These are phyloP conservation scores for Lentinula guzmanii DNA, from an alignment of 768 basidiomycete genomes.

Conservation along the genomic window DNA sequence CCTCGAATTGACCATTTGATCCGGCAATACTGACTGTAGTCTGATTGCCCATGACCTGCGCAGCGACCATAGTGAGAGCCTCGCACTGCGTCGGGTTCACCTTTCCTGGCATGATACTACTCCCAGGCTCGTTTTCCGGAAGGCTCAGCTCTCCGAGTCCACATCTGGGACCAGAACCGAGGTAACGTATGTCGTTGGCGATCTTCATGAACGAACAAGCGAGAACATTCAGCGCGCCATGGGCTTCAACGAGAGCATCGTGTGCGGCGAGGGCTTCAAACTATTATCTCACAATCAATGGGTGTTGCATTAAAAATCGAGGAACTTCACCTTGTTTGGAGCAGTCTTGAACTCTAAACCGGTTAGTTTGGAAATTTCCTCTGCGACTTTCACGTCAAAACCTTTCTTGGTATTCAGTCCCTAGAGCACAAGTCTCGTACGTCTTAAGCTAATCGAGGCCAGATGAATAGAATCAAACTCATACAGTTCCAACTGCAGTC, in stretches of 20 bases:
- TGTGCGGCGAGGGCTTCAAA: constrained; percentile 98
- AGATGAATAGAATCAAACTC: neutral
- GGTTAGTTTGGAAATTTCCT: constrained; percentile 86
- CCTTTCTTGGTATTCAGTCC: constrained; percentile 96
- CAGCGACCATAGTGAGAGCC: constrained; percentile 97
- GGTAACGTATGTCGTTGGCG: constrained; percentile 97
- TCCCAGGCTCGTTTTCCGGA: constrained; percentile 98
- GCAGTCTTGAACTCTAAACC: constrained; percentile 92
- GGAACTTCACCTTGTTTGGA: constrained; percentile 78
- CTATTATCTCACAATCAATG: constrained; percentile 30
- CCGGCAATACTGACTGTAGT: constrained; percentile 89
- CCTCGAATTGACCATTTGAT: constrained; percentile 96
- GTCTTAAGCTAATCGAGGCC: neutral
- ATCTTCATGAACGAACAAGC: constrained; percentile 99
- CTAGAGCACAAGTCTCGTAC: constrained; percentile 30
- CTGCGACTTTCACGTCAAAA: constrained; percentile 92
- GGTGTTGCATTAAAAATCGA: neutral
- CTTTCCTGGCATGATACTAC: constrained; percentile 99
- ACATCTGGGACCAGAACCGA: constrained; percentile 95
- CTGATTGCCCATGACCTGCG: constrained; percentile 98
- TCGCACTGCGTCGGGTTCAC: constrained; percentile 99
- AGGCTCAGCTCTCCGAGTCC: constrained; percentile 91
- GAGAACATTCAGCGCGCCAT: constrained; percentile 92
- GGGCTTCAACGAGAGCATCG: constrained; percentile 97
- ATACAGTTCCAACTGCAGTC: constrained; percentile 94